A percentile compares a stretch with the other conserved stretches of the same genome.
phyloP scores from a whole-genome alignment of 352 stramenopile species.

The Pythium biforme region DNA sequence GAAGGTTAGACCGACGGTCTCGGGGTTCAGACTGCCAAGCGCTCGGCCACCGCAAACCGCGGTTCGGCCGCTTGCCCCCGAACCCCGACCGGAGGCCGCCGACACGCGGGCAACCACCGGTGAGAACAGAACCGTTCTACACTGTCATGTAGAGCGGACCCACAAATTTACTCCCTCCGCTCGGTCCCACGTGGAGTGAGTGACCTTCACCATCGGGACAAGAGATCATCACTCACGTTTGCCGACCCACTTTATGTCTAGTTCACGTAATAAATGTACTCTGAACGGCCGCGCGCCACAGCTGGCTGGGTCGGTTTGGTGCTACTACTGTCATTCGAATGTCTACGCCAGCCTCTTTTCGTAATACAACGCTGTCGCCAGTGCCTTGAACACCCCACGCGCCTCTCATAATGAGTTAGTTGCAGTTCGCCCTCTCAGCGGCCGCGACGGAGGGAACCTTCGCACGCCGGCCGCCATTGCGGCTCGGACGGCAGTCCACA shows the following conservation, averaged over 20 bases:
- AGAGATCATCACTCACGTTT: conserved; percentile 26
- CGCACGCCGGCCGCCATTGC: conserved; percentile 13
- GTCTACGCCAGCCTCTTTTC: not conserved
- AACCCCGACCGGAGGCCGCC: not conserved
- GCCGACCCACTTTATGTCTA: conserved; percentile 1
- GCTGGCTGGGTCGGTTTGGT: not conserved
- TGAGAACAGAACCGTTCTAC: conserved; percentile 10
- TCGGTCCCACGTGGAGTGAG: not conserved
- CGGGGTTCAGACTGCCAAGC: conserved; percentile 1
- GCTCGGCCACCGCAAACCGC: conserved; percentile 10
- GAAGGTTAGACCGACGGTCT: conserved; percentile 17
- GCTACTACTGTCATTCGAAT: not conserved
- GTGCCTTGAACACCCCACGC: not conserved
- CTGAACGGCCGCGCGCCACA: not conserved
- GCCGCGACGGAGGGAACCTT: conserved; percentile 16
- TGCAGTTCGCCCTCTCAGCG: conserved; percentile 22
- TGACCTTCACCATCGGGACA: conserved; percentile 26
- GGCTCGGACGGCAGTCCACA: conserved; percentile 4
- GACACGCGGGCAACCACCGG: conserved; percentile 4
- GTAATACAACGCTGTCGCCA: not conserved
- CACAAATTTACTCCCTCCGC: not conserved
- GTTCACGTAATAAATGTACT: not conserved
- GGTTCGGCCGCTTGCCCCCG: conserved; percentile 6
- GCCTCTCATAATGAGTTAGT: conserved; percentile 33
- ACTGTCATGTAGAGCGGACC: conserved; percentile 5